Evolutionary conservation across 139 green algal genomes (phyloP).

Genomic region (Gonium pectorale): DNA sequence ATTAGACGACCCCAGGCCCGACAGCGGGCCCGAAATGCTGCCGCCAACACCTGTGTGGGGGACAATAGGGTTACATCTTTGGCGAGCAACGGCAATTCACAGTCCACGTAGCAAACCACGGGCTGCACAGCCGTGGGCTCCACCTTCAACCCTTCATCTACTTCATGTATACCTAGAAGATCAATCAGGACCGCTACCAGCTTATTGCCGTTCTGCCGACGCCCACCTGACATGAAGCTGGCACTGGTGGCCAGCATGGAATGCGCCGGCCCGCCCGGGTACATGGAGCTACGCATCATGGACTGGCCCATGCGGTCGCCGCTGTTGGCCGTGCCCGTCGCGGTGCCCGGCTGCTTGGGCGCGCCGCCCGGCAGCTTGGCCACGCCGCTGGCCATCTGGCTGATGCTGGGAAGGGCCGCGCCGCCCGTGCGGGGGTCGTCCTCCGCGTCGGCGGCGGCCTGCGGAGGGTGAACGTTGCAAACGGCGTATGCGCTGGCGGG

Average conservation of each 20-base stretch:
- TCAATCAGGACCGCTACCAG: background rate
- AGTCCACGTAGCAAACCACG: no score
- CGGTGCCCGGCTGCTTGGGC: background rate
- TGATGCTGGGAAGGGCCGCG: slow-evolving; percentile 42
- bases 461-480: no score
- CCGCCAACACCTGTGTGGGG: background rate
- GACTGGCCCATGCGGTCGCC: background rate
- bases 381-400: slow-evolving; percentile 51
- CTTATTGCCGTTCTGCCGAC: background rate
- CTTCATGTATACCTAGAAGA: background rate
- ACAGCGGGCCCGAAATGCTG: slow-evolving; percentile 23
- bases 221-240: slow-evolving; percentile 35
- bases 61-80: background rate
- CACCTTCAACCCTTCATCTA: no score
- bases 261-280: background rate
- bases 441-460: slow-evolving; percentile 36
- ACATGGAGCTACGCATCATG: background rate
- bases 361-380: slow-evolving; percentile 35
- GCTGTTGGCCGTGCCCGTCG: background rate
- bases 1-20: no score
- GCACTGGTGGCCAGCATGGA: background rate
- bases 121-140: no score
- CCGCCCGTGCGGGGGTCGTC: slow-evolving; percentile 16
- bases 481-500: no score
- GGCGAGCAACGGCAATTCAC: background rate